These are phyloP conservation scores for Colletotrichum sp. DNA, from an alignment of 2,329 filamentous ascomycete species.

Conservation along the genomic window DNA sequence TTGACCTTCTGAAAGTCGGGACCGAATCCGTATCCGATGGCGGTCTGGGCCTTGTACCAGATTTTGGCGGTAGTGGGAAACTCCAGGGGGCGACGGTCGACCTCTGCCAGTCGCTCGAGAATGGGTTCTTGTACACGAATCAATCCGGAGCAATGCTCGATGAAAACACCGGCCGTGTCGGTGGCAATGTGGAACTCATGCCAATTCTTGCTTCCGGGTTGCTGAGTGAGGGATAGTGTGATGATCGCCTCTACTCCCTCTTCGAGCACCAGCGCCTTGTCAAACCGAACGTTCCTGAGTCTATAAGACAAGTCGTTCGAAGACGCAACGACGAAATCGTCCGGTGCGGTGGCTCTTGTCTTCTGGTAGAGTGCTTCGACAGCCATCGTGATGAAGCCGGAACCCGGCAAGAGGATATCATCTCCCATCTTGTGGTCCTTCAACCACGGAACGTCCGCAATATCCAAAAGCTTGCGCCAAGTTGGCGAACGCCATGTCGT, in stretches of 20 bases:
- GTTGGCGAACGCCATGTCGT: not conserved
- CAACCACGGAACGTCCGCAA: slow-evolving; percentile 37
- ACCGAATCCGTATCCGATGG: not conserved
- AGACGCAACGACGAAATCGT: not conserved
- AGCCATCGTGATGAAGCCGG: slow-evolving; percentile 7
- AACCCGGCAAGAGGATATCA: slow-evolving; percentile 40
- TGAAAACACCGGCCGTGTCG: not conserved
- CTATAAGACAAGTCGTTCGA: not conserved
- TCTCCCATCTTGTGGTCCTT: slow-evolving; percentile 47
- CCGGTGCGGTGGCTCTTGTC: not conserved
- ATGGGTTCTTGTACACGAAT: not conserved
- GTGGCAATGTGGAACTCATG: not conserved
- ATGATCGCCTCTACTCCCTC: not conserved
- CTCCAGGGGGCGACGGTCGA: not conserved
- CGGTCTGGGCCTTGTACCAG: not conserved
- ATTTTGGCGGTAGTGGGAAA: not conserved
- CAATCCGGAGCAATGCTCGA: not conserved
- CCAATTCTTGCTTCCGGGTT: not conserved
- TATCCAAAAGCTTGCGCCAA: not conserved
- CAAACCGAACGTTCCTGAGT: not conserved
- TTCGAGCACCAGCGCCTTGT: not conserved
- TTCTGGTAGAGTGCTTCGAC: slow-evolving; percentile 3
- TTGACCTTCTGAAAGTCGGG: not conserved
- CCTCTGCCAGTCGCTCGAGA: not conserved
- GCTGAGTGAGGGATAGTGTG: not conserved